Evolutionary conservation across 2,329 filamentous ascomycete genomes (phyloP), one percentile per base, ranked within the genome.

Genomic region (Pseudogymnoascus verrucosus): DNA sequence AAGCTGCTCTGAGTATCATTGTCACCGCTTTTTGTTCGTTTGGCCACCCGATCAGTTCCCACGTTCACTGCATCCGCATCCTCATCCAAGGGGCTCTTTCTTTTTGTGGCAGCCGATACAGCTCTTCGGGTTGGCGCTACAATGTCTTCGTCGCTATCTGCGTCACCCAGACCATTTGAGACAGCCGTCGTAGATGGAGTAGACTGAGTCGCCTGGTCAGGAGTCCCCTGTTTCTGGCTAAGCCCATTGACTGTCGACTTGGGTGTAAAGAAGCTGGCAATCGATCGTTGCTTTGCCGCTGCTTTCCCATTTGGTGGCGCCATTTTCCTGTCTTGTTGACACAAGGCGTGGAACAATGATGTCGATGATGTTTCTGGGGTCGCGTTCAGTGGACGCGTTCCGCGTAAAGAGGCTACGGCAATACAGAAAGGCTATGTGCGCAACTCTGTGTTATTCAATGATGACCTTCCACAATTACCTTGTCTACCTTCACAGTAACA

Each of bases 251-350:
- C 73, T 11, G 83, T 77, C 67, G 76, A 66, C 64, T 83, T 87
- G 12, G 85, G 85, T 0, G 86, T 84, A 74, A 96, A 96, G 77
- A 96, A 96, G 72, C 87, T 93, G 2, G 91, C 95, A 66, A 97
- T 88, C 0, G 91, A 90, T 68, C 88, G 84, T 72, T 97, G 91
- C 70, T 88, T 90, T 64, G 71, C 69, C 40, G 14, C 60, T 67
- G 69, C 63, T 19, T 69, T 65, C 37, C 67, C 16, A 10, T 54
- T 66, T 28, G 68, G 61, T 60, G 71, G 72, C 12, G 47, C 65
- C 70, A 73, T 72, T 42, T 65, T 68, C 34, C 19, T 39, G 14
- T 40, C 36, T 19, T 61, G 59, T 61, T 40, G 59, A 42, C 36
- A 34, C 51, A 57, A 36, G 51, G 19, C 21, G 10, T 28, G 21